A percentile compares a stretch with the other conserved stretches of the same genome.
phyloP scores from a whole-genome alignment of 345 rosid genomes.

The Theobroma cacao region DNA sequence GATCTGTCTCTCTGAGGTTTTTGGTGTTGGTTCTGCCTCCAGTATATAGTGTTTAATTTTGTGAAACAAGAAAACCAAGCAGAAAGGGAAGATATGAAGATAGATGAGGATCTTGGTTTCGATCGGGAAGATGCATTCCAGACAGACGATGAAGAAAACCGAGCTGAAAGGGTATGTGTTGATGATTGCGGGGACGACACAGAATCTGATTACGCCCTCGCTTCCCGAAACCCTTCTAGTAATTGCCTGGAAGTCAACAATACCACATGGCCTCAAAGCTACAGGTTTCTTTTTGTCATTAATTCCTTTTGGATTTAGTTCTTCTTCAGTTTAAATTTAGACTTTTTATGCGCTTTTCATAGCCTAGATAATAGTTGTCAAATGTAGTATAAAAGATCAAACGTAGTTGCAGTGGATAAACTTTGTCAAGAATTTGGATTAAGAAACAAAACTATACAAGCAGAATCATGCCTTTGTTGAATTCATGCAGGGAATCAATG shows the following conservation, averaged over 20 bases:
- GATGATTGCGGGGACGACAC: constrained; percentile 32
- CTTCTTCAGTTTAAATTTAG: neutral
- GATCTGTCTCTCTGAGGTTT: neutral
- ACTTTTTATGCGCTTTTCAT: too few relatives aligned
- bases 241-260: neutral
- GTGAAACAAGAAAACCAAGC: neutral
- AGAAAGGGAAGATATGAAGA: constrained; percentile 38
- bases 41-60: neutral
- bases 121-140: constrained; percentile 62
- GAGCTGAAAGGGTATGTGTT: constrained; percentile 47
- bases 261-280: constrained; percentile 3
- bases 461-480: neutral
- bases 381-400: neutral
- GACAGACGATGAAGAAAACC: constrained; percentile 81
- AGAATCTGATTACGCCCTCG: constrained; percentile 30
- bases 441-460: neutral
- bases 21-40: neutral
- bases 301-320: neutral
- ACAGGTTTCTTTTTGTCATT: neutral
- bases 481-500: constrained; percentile 7
- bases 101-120: constrained; percentile 63
- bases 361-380: neutral
- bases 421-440: neutral
- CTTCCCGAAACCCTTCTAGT: constrained; percentile 18
- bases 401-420: neutral